Percentiles rank a stretch among this genome's conserved stretches.
These are phyloP conservation scores for Dendrobium catenatum DNA, from an alignment of 106 monocot species.

Conservation along the genomic window DNA sequence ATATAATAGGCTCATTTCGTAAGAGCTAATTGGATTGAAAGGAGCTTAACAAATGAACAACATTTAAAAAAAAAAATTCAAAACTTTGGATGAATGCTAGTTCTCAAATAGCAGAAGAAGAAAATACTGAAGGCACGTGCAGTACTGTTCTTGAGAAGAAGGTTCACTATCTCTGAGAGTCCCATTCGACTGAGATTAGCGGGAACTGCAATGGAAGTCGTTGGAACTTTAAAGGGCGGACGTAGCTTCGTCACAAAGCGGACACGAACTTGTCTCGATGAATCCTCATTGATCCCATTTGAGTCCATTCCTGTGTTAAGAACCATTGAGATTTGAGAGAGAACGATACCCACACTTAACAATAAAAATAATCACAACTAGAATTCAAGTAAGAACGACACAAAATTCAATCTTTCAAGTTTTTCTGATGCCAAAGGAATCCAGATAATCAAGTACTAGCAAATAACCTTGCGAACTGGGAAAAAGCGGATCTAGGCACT, in stretches of 20 bases:
- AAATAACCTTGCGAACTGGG: background rate
- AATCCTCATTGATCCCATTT: background rate
- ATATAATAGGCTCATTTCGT: background rate
- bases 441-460: background rate
- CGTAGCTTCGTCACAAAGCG: slow-evolving; percentile 82
- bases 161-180: slow-evolving; percentile 91
- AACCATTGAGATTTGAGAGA: background rate
- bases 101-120: background rate
- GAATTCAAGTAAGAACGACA: background rate
- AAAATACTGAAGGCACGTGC: background rate
- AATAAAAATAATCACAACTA: background rate
- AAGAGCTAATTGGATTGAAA: background rate
- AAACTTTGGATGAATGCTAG: background rate
- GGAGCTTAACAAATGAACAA: background rate
- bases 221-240: slow-evolving; percentile 43
- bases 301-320: background rate
- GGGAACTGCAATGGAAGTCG: slow-evolving; percentile 59
- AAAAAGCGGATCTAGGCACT: background rate
- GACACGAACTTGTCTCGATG: slow-evolving; percentile 44
- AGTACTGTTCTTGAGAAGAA: slow-evolving; percentile 47
- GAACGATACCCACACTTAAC: background rate
- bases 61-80: background rate
- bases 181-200: slow-evolving; percentile 77
- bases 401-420: background rate
- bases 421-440: background rate